These are phyloP conservation scores for Colletotrichum noveboracense DNA, from an alignment of 2,329 filamentous ascomycete species.

Conservation along the genomic window DNA sequence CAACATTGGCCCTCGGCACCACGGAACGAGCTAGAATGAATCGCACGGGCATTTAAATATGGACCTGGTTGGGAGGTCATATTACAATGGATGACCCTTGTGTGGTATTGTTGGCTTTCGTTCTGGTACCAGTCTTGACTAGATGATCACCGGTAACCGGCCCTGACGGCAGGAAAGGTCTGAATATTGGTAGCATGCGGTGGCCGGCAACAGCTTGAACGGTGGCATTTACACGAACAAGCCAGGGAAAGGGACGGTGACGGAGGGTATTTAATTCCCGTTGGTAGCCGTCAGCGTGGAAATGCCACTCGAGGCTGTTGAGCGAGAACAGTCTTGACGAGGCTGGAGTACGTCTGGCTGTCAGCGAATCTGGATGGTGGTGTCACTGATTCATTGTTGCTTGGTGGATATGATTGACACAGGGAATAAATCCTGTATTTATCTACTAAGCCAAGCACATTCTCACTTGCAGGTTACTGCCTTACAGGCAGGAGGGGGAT, in stretches of 20 bases:
- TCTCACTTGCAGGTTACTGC: fast-evolving
- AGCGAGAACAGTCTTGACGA: not conserved
- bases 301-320: no score
- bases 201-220: fast-evolving
- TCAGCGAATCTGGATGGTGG: no score
- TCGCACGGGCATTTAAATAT: no score
- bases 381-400: no score
- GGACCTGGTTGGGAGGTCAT: no score
- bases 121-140: no score
- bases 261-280: fast-evolving
- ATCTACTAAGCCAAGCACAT: not conserved
- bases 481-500: no score
- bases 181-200: not conserved
- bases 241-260: not conserved
- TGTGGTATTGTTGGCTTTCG: no score
- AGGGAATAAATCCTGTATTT: fast-evolving
- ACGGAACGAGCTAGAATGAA: not conserved
- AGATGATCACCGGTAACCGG: not conserved
- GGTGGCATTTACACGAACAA: not conserved
- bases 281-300: not conserved
- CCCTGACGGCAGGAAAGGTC: not conserved
- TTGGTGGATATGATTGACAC: not conserved
- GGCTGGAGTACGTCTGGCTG: no score
- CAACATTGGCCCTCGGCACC: not conserved
- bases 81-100: no score